Evolutionary conservation across 805 yeast species (phyloP).

Genomic region (Monosporozyma siamensis): DNA sequence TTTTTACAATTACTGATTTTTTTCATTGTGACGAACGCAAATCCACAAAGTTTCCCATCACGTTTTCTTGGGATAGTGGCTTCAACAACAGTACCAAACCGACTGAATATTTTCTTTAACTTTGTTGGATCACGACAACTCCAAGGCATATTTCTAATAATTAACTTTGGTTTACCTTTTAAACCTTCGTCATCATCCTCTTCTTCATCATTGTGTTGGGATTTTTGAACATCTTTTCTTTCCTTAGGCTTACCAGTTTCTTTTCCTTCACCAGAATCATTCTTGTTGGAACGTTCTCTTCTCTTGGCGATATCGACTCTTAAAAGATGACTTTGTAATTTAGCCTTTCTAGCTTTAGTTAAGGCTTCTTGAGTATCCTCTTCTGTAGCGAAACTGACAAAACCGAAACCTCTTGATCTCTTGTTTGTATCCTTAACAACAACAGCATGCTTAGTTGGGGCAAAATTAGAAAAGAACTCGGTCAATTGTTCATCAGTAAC

Average conservation of each 20-base stretch:
- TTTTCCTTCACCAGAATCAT: conserved; percentile 4
- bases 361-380: conserved; percentile 79
- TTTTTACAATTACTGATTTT: conserved; percentile 64
- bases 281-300: conserved; percentile 60
- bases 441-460: conserved; percentile 92
- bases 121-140: conserved; percentile 71
- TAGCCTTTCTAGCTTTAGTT: conserved; percentile 51
- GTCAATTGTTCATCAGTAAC: conserved; percentile 77
- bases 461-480: conserved; percentile 81
- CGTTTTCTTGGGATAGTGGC: conserved; percentile 81
- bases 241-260: conserved; percentile 4
- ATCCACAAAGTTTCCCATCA: conserved; percentile 87
- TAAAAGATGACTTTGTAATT: conserved; percentile 56
- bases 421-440: conserved; percentile 71
- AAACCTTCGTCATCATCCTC: conserved; percentile 31
- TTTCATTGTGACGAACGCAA: conserved; percentile 89
- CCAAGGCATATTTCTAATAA: conserved; percentile 94
- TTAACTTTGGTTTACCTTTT: conserved; percentile 77
- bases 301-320: conserved; percentile 85
- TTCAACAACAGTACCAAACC: conserved; percentile 80
- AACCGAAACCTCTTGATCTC: conserved; percentile 88
- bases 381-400: conserved; percentile 77
- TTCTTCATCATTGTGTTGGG: conserved; percentile 10
- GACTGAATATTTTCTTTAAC: conserved; percentile 58
- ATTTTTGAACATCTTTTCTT: conserved; percentile 1